Percentiles rank a stretch among this genome's conserved stretches.
Evolutionary conservation across 2,329 filamentous ascomycete genomes (phyloP).

Genomic region (Sporothrix inflata): DNA sequence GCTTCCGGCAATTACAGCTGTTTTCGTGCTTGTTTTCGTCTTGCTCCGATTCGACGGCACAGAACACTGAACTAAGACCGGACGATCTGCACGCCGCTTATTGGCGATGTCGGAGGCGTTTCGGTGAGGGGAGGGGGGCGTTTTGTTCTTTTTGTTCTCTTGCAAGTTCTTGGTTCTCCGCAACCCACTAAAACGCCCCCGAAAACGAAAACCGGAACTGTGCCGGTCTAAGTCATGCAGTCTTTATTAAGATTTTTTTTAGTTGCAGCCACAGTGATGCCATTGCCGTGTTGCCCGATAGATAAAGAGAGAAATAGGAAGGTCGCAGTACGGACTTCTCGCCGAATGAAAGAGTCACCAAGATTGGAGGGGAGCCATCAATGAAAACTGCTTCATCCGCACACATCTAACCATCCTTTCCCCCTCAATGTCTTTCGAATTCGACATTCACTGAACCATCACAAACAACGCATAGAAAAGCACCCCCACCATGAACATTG

Average conservation of each 20-base stretch:
- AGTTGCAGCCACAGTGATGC: background rate
- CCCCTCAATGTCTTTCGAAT: background rate
- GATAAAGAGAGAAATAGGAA: background rate
- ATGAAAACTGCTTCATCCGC: background rate
- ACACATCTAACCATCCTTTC: background rate
- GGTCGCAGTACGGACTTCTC: constrained; percentile 8
- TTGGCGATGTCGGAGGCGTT: constrained; percentile 14
- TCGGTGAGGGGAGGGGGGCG: background rate
- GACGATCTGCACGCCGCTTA: background rate
- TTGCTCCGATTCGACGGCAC: background rate
- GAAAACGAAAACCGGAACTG: background rate
- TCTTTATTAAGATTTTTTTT: no score
- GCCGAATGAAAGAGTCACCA: background rate
- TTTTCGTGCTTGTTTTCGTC: background rate
- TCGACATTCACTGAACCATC: background rate
- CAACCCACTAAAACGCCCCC: background rate
- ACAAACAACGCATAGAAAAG: background rate
- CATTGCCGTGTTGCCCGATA: background rate
- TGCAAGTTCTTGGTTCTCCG: background rate
- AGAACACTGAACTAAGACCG: background rate
- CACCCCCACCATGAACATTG: constrained; percentile 2
- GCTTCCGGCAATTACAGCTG: background rate
- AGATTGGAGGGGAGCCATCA: background rate
- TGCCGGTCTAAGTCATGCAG: background rate
- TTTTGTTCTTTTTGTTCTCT: background rate